These are phyloP conservation scores for Geotrichum klebahnii DNA, from an alignment of 1,139 yeast genomes.

Conservation along the genomic window DNA sequence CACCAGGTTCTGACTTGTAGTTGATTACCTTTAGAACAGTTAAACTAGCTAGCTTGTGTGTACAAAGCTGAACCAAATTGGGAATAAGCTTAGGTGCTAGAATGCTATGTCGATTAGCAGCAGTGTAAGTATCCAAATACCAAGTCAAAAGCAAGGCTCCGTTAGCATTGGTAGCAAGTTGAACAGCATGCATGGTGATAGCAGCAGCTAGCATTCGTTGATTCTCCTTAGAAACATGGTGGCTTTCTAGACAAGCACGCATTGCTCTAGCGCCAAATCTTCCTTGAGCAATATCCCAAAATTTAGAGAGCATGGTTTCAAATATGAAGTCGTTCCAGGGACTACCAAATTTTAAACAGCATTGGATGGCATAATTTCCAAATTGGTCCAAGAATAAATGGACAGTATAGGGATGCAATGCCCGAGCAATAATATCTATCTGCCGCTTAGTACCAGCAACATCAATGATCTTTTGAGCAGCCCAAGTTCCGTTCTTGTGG, in stretches of 20 bases:
- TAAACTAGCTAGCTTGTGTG: conserved; percentile 81
- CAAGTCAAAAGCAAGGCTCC: conserved; percentile 89
- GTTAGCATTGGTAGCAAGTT: conserved; percentile 75
- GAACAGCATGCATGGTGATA: conserved; percentile 73
- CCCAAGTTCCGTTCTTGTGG: conserved; percentile 99
- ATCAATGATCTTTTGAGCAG: conserved; percentile 90
- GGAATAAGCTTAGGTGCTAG: conserved; percentile 60
- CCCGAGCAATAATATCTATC: conserved; percentile 60
- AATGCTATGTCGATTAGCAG: conserved; percentile 54
- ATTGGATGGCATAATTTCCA: conserved; percentile 94
- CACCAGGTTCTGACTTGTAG: conserved; percentile 55
- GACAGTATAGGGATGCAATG: conserved; percentile 76
- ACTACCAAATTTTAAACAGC: conserved; percentile 82
- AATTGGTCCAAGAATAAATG: conserved; percentile 90
- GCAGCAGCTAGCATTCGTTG: conserved; percentile 72
- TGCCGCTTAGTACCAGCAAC: conserved; percentile 68
- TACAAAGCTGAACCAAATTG: conserved; percentile 60
- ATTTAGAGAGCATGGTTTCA: conserved; percentile 74
- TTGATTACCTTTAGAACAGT: conserved; percentile 77
- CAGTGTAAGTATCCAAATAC: conserved; percentile 83
- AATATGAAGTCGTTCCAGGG: conserved; percentile 89
- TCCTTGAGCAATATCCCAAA: conserved; percentile 78
- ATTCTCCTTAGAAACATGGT: conserved; percentile 61
- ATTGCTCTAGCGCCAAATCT: conserved; percentile 95
- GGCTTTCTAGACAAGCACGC: conserved; percentile 84